Conservation (phyloP, 2,329 filamentous ascomycete species). For the Colletotrichum melonis region DNA sequence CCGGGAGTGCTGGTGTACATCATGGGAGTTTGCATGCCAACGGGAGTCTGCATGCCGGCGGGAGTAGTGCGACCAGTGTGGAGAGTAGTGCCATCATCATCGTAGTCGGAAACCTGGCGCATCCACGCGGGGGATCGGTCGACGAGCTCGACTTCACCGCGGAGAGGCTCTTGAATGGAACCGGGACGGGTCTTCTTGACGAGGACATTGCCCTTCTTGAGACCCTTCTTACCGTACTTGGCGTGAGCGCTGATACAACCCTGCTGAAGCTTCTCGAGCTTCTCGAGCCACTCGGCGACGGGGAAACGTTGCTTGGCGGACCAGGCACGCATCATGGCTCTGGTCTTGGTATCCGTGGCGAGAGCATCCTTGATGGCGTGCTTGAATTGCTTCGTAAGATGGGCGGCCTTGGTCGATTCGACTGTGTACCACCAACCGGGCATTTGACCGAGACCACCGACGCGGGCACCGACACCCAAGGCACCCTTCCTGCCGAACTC, state of each 20-base stretch:
- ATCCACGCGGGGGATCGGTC: conserved; percentile 35
- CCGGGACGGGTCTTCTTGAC: conserved; percentile 29
- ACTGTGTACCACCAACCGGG: conserved; percentile 79
- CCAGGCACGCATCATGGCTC: conserved; percentile 72
- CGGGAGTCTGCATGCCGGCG: conserved; percentile 26
- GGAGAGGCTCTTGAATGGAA: conserved; percentile 20
- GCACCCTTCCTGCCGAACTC: conserved; percentile 77
- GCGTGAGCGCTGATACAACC: conserved; percentile 66
- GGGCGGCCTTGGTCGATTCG: conserved; percentile 70
- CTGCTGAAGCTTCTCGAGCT: conserved; percentile 70
- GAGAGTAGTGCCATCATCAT: conserved; percentile 32
- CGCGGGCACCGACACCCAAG: conserved; percentile 73
- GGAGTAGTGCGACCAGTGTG: conserved; percentile 31
- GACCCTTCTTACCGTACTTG: conserved; percentile 38
- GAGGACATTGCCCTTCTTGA: conserved; percentile 33
- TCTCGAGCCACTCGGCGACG: conserved; percentile 74
- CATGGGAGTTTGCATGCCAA: conserved; percentile 26
- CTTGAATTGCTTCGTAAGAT: conserved; percentile 74
- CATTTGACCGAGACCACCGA: conserved; percentile 76
- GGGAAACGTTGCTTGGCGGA: conserved; percentile 75
- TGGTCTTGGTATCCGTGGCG: conserved; percentile 63
- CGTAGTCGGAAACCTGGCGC: conserved; percentile 33
- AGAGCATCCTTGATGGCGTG: conserved; percentile 70
- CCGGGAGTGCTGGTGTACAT: conserved; percentile 29
- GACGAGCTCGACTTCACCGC: conserved; percentile 33